Percentiles rank a stretch among this genome's conserved stretches.
Evolutionary conservation across 148 eudicot species (phyloP).

Genomic region (Persicaria maculosa): DNA sequence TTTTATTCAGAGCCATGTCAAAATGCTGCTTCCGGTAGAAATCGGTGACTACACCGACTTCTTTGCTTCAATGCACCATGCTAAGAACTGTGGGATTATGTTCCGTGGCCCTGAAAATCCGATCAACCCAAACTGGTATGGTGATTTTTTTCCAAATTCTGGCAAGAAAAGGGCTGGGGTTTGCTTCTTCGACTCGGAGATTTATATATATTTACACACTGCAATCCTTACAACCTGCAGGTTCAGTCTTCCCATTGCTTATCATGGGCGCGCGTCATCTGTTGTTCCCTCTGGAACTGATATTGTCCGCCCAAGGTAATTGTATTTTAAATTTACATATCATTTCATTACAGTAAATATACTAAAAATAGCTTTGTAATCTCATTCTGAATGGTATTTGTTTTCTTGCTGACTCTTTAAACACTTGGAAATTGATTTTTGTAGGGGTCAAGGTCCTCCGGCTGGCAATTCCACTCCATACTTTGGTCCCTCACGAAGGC

Average conservation of each 20-base stretch:
- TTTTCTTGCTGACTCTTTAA: constrained; percentile 2
- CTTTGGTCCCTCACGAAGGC: constrained; percentile 85
- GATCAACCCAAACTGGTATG: constrained; percentile 69
- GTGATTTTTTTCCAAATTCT: not conserved
- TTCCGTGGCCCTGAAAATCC: constrained; percentile 83
- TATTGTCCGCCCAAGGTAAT: constrained; percentile 81
- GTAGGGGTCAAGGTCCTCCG: constrained; percentile 91
- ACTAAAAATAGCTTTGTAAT: not conserved
- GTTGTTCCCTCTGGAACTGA: constrained; percentile 88
- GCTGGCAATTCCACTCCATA: constrained; percentile 56
- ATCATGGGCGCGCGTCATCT: constrained; percentile 97
- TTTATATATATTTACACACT: constrained; percentile 5
- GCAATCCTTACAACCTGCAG: constrained; percentile 26
- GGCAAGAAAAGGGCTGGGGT: constrained; percentile 9
- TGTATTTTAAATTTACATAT: not conserved
- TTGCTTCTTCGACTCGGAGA: not conserved
- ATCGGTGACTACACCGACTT: constrained; percentile 83
- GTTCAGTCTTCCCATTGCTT: constrained; percentile 92
- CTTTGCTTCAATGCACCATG: constrained; percentile 59
- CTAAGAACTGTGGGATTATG: constrained; percentile 13
- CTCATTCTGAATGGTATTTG: not conserved
- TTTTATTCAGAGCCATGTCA: not conserved
- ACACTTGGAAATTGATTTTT: constrained; percentile 15
- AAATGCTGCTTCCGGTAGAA: constrained; percentile 11
- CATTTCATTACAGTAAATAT: not conserved